These are phyloP conservation scores for Pyrenula aspistea DNA, from an alignment of 495 filamentous ascomycete genomes.

Conservation along the genomic window DNA sequence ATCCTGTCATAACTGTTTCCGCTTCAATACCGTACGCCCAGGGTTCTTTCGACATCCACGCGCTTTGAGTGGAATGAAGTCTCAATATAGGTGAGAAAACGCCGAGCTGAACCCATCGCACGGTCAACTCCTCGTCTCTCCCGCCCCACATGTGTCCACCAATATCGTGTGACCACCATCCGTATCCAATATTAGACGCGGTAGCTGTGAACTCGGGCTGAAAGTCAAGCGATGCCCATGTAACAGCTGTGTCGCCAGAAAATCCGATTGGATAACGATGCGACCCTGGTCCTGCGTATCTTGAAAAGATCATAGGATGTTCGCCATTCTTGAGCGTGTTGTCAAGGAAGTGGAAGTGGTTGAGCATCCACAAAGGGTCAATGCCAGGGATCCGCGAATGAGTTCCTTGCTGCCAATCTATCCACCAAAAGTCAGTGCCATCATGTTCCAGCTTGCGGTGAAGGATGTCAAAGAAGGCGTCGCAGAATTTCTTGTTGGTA, in stretches of 20 bases:
- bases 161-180: slow-evolving; percentile 56
- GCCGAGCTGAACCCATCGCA: slow-evolving; percentile 47
- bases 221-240: slow-evolving; percentile 44
- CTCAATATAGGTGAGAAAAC: slow-evolving; percentile 45
- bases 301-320: slow-evolving; percentile 30
- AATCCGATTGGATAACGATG: slow-evolving; percentile 52
- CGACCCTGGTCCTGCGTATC: slow-evolving; percentile 45
- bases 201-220: slow-evolving; percentile 53
- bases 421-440: slow-evolving; percentile 48
- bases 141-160: slow-evolving; percentile 41
- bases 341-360: slow-evolving; percentile 48
- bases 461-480: slow-evolving; percentile 45
- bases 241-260: slow-evolving; percentile 43
- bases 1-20: slow-evolving; percentile 27
- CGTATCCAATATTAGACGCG: slow-evolving; percentile 50
- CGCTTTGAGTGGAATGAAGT: slow-evolving; percentile 38
- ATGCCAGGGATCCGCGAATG: slow-evolving; percentile 38
- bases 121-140: slow-evolving; percentile 38
- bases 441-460: slow-evolving; percentile 35
- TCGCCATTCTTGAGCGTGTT: slow-evolving; percentile 17
- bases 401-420: slow-evolving; percentile 51
- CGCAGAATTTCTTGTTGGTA: slow-evolving; percentile 34
- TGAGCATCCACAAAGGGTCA: slow-evolving; percentile 51
- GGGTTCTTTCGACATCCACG: slow-evolving; percentile 43
- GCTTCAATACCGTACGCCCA: slow-evolving; percentile 35